Conservation (phyloP, 1,139 yeast species). For the Sporopachydermia cereana region DNA sequence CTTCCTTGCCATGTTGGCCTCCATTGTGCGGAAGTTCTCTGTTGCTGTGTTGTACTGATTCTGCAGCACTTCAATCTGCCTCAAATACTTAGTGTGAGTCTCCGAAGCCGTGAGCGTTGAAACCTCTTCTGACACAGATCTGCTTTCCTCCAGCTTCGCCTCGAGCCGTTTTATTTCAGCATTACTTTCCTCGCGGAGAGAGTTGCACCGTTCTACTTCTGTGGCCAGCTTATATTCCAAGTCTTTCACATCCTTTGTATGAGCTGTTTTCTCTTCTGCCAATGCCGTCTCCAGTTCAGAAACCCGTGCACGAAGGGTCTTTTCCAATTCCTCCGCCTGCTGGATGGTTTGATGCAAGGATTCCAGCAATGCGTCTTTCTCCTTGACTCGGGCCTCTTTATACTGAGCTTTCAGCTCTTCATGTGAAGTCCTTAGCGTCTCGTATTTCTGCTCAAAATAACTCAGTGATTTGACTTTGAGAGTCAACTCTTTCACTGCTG, state of each 20-base stretch:
- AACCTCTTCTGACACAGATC: constrained; percentile 30
- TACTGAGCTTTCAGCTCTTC: constrained; percentile 15
- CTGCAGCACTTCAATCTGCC: constrained; percentile 45
- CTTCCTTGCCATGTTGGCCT: constrained; percentile 37
- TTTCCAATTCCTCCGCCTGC: constrained; percentile 16
- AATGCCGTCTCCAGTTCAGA: constrained; percentile 12
- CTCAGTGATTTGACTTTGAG: constrained; percentile 13
- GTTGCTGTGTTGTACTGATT: constrained; percentile 55
- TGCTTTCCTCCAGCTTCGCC: constrained; percentile 29
- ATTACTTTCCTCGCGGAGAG: constrained; percentile 12
- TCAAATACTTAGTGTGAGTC: constrained; percentile 25
- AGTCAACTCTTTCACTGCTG: constrained; percentile 13
- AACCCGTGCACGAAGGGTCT: constrained; percentile 11
- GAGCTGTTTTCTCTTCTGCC: constrained; percentile 7
- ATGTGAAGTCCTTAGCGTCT: constrained; percentile 14
- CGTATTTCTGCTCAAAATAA: constrained; percentile 16
- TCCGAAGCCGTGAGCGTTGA: constrained; percentile 15
- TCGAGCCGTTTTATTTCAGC: constrained; percentile 24
- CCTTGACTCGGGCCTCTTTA: constrained; percentile 7
- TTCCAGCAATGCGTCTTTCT: constrained; percentile 15
- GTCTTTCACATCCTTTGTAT: constrained; percentile 14
- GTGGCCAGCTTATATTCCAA: constrained; percentile 14
- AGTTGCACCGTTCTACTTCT: constrained; percentile 12
- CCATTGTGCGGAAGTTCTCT: constrained; percentile 56
- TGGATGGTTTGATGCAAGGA: constrained; percentile 10